phyloP scores from a whole-genome alignment of 2,329 filamentous ascomycete genomes.

The Cercospora zeae-maydis region DNA sequence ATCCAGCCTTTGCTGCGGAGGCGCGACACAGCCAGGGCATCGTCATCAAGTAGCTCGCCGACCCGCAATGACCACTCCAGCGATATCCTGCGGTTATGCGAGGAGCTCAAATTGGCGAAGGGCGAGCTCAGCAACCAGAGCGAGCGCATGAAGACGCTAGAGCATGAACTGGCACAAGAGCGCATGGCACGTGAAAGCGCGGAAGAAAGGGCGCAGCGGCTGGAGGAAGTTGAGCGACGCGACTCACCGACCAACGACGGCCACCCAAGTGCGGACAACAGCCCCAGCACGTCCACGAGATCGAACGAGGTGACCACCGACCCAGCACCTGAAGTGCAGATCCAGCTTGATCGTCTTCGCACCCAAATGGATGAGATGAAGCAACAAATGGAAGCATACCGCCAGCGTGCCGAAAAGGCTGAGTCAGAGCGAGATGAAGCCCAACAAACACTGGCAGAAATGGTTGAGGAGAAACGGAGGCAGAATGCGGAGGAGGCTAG shows the following conservation, averaged over 20 bases:
- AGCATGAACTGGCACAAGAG: constrained; percentile 74
- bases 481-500: constrained; percentile 53
- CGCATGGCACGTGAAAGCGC: constrained; percentile 76
- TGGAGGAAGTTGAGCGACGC: constrained; percentile 59
- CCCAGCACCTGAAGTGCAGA: constrained; percentile 54
- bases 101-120: constrained; percentile 78
- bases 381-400: constrained; percentile 73
- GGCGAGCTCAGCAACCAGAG: constrained; percentile 83
- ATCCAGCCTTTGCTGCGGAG: constrained; percentile 66
- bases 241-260: constrained; percentile 27
- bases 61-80: constrained; percentile 58
- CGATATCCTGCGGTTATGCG: constrained; percentile 79
- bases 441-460: constrained; percentile 74
- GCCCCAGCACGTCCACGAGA: constrained; percentile 11
- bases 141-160: constrained; percentile 73
- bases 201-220: constrained; percentile 71
- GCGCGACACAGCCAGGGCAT: constrained; percentile 68
- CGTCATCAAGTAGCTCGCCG: constrained; percentile 54
- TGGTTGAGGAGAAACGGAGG: constrained; percentile 76
- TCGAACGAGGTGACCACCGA: not conserved
- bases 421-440: constrained; percentile 72
- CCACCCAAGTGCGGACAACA: constrained; percentile 18
- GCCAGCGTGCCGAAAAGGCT: constrained; percentile 69
- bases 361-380: constrained; percentile 77
- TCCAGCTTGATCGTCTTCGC: constrained; percentile 71